phyloP scores from a whole-genome alignment of 2,329 filamentous ascomycete species.

The Cyanodermella asteris region DNA sequence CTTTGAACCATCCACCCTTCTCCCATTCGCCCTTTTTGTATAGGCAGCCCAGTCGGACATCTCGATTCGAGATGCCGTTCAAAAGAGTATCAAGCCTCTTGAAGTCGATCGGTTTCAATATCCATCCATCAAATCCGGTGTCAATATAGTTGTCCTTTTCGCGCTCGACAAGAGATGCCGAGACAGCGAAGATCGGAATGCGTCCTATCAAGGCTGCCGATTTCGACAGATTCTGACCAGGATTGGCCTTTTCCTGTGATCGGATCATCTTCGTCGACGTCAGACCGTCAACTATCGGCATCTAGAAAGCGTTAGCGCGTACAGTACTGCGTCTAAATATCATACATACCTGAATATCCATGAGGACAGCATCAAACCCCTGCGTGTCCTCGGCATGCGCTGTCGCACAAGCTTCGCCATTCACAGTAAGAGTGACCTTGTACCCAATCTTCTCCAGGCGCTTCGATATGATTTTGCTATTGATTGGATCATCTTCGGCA shows the following conservation, averaged over 20 bases:
- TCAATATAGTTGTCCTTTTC: conserved; percentile 48
- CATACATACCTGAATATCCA: conserved; percentile 63
- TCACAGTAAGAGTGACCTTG: conserved; percentile 47
- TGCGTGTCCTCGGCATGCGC: conserved; percentile 41
- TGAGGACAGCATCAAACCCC: conserved; percentile 57
- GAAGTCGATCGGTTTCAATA: conserved; percentile 73
- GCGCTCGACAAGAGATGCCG: conserved; percentile 55
- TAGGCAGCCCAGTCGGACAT: conserved; percentile 36
- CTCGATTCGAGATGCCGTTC: conserved; percentile 41
- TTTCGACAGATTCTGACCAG: conserved; percentile 30
- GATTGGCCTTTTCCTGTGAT: conserved; percentile 39
- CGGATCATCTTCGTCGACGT: conserved; percentile 68
- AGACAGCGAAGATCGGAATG: conserved; percentile 69
- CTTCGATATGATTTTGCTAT: conserved; percentile 62
- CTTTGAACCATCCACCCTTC: conserved; percentile 59
- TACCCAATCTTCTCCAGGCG: conserved; percentile 58
- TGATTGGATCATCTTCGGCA: conserved; percentile 75
- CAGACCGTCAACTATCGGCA: conserved; percentile 78
- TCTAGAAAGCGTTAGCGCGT: conserved; percentile 27
- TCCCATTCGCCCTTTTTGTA: conserved; percentile 62
- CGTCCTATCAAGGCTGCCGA: conserved; percentile 39
- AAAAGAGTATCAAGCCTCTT: conserved; percentile 48
- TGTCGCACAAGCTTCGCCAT: conserved; percentile 64
- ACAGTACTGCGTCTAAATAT: not conserved
- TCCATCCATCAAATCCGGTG: conserved; percentile 76